Conservation (phyloP, 805 yeast genomes). For the Suhomyces tanzawaensis region DNA sequence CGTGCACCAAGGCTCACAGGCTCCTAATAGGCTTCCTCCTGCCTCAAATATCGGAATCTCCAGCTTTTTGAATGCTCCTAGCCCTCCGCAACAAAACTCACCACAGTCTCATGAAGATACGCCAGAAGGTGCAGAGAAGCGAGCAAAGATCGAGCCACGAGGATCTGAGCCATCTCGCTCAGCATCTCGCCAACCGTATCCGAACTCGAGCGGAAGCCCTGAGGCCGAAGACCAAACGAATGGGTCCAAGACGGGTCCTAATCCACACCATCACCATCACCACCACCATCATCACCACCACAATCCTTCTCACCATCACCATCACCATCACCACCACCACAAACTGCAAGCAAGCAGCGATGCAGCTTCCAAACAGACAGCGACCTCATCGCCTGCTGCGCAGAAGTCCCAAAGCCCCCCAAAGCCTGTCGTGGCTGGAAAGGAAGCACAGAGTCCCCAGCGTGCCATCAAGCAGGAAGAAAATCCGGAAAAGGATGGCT, state of each 20-base stretch:
- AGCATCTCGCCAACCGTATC: too few relatives aligned
- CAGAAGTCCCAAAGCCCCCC: too few relatives aligned
- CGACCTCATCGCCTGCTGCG: neutral
- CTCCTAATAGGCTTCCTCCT: slow-evolving; percentile 13
- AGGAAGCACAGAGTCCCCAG: neutral
- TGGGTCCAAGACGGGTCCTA: neutral
- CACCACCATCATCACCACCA: slow-evolving; percentile 12
- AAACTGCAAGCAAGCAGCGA: too few relatives aligned
- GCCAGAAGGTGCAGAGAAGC: neutral
- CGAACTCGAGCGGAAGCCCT: too few relatives aligned
- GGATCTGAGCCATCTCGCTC: too few relatives aligned
- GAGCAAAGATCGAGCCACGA: too few relatives aligned
- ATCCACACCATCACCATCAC: slow-evolving; percentile 10
- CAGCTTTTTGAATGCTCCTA: slow-evolving; percentile 16
- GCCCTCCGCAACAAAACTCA: slow-evolving; percentile 1
- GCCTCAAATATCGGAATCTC: slow-evolving; percentile 21
- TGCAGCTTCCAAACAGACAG: too few relatives aligned
- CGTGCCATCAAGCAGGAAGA: neutral
- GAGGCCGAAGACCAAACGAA: too few relatives aligned
- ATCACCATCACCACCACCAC: slow-evolving; percentile 15
- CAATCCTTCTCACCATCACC: slow-evolving; percentile 8
- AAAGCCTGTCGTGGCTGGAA: too few relatives aligned
- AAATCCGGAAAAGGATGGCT: neutral
- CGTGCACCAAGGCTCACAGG: slow-evolving; percentile 4
- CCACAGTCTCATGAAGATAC: neutral